phyloP scores from a whole-genome alignment of 2,329 filamentous ascomycete species.

The Thelonectria blattea region DNA sequence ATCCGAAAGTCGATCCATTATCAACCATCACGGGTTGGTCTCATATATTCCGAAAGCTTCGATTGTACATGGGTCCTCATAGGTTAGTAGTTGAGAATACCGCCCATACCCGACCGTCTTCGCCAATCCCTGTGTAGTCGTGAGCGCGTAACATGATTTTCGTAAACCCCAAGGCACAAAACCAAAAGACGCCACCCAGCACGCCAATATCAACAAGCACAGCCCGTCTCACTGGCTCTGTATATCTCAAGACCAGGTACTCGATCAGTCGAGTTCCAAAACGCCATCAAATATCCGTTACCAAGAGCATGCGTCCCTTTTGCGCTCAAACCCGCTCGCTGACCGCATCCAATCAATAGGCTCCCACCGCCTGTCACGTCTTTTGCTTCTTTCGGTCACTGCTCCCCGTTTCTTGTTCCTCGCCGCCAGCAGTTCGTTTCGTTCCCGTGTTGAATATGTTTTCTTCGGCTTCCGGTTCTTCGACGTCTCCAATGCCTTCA shows the following conservation, averaged over 20 bases:
- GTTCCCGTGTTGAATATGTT: conserved; percentile 17
- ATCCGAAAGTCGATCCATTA: background rate
- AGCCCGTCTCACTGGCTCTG: conserved; percentile 3
- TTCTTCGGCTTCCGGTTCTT: conserved; percentile 29
- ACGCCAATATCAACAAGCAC: conserved; percentile 4
- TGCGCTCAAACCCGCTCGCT: conserved; percentile 5
- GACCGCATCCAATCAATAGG: background rate
- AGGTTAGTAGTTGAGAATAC: background rate
- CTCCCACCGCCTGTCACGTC: conserved; percentile 29
- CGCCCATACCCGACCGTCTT: conserved; percentile 1
- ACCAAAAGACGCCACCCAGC: conserved; percentile 9
- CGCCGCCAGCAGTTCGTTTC: conserved; percentile 30
- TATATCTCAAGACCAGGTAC: conserved; percentile 7
- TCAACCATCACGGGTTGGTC: background rate
- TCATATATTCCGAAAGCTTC: background rate
- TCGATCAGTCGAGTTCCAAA: conserved; percentile 11
- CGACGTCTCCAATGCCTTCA: conserved; percentile 50
- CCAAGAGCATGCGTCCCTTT: conserved; percentile 3
- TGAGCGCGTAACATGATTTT: conserved; percentile 18
- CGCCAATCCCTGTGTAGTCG: conserved; percentile 8
- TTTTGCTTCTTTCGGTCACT: conserved; percentile 41
- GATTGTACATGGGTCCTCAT: conserved; percentile 2
- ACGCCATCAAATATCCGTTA: conserved; percentile 22
- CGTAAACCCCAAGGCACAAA: conserved; percentile 14
- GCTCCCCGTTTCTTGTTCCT: conserved; percentile 27